Evolutionary conservation across 768 basidiomycete genomes (phyloP).

Genomic region (Xanthoconium stramineum): DNA sequence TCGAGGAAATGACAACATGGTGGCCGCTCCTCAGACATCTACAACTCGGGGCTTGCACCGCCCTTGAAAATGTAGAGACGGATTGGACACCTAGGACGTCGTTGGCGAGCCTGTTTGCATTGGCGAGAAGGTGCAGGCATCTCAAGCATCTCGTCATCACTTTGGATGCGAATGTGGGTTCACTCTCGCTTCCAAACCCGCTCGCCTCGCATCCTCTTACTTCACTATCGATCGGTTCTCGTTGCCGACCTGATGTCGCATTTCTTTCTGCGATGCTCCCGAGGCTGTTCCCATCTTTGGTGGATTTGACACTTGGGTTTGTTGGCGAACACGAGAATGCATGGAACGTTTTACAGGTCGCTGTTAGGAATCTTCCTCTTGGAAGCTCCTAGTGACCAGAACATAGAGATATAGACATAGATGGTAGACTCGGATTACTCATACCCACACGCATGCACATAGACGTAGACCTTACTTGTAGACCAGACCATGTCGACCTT

Average conservation of each 20-base stretch:
- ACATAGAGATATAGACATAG: constrained; percentile 3
- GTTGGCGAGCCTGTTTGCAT: constrained; percentile 12
- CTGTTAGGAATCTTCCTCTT: not conserved
- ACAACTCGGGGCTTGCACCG: constrained; percentile 36
- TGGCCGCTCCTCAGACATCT: constrained; percentile 46
- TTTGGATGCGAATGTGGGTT: constrained; percentile 9
- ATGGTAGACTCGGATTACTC: not conserved
- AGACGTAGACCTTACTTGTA: not conserved
- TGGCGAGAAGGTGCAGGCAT: constrained; percentile 17
- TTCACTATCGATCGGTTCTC: constrained; percentile 35
- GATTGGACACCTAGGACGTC: constrained; percentile 20
- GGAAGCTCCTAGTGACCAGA: not conserved
- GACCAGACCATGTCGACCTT: not conserved
- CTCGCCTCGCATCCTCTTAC: constrained; percentile 22
- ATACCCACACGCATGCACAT: not conserved
- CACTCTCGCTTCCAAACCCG: not conserved
- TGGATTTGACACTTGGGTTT: constrained; percentile 34
- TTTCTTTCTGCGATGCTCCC: constrained; percentile 31
- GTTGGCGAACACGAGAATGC: constrained; percentile 29
- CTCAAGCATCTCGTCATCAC: constrained; percentile 19
- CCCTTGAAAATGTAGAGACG: constrained; percentile 21
- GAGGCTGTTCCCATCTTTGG: constrained; percentile 39
- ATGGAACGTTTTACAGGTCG: constrained; percentile 22
- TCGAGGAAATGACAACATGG: constrained; percentile 38
- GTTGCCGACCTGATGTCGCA: constrained; percentile 26